phyloP scores from a whole-genome alignment of 2,329 filamentous ascomycete species.

The Fonsecaea multimorphosa region DNA sequence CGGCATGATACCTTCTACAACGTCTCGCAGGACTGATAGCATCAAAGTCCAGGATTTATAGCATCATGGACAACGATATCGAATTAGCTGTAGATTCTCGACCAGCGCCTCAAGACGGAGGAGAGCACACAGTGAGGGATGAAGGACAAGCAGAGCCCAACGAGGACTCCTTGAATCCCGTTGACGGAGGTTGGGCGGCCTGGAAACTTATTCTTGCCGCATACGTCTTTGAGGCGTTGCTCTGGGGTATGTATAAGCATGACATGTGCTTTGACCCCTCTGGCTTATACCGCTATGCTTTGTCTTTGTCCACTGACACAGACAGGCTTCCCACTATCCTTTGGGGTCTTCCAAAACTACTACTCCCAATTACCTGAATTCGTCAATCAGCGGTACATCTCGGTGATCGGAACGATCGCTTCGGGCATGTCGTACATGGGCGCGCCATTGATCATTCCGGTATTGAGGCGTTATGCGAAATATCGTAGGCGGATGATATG shows the following conservation, averaged over 20 bases:
- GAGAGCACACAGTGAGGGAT: neutral
- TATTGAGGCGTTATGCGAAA: conserved; percentile 45
- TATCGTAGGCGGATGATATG: conserved; percentile 48
- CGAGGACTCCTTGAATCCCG: conserved; percentile 14
- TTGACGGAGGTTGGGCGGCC: conserved; percentile 34
- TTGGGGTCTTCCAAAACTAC: conserved; percentile 46
- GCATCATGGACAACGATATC: neutral
- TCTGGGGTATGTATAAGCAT: conserved; percentile 32
- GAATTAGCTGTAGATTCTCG: neutral
- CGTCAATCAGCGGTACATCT: conserved; percentile 39
- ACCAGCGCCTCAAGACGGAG: neutral
- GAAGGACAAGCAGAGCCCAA: neutral
- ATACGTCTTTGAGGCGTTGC: conserved; percentile 37
- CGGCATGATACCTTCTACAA: neutral
- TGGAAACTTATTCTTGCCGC: conserved; percentile 36
- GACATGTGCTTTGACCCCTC: neutral
- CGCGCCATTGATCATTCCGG: conserved; percentile 40
- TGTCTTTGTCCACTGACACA: conserved; percentile 1
- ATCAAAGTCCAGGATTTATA: neutral
- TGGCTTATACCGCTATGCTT: neutral
- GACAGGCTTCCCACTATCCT: conserved; percentile 40
- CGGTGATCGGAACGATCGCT: conserved; percentile 45
- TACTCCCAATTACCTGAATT: conserved; percentile 42
- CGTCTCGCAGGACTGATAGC: neutral
- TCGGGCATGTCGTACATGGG: conserved; percentile 38